Evolutionary conservation across 139 green algal species (phyloP).

Genomic region (Tetradesmus lagerheimii): DNA sequence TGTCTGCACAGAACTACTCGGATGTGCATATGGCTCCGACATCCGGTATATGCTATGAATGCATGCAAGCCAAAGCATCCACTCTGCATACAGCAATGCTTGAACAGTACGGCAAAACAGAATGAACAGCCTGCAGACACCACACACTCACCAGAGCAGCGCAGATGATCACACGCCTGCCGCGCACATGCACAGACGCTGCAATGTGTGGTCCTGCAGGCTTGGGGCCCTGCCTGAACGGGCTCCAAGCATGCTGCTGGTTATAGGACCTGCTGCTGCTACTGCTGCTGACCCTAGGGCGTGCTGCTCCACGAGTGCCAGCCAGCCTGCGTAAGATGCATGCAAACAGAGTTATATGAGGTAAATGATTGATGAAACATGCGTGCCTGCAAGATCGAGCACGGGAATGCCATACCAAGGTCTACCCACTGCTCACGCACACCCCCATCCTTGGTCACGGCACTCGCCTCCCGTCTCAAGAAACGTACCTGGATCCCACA

Average conservation of each 20-base stretch:
- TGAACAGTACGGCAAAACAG: background rate
- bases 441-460: background rate
- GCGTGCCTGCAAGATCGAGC: background rate
- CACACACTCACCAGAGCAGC: slow-evolving; percentile 35
- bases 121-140: background rate
- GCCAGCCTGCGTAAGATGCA: background rate
- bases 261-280: background rate
- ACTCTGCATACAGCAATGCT: background rate
- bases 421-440: background rate
- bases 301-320: background rate
- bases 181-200: slow-evolving; percentile 14
- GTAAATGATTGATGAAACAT: background rate
- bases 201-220: slow-evolving; percentile 32
- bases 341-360: background rate
- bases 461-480: background rate
- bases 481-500: background rate
- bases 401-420: background rate
- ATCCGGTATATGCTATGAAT: background rate
- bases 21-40: no score
- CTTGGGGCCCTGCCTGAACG: background rate
- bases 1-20: no score
- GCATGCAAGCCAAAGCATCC: background rate
- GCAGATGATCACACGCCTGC: slow-evolving; percentile 19
- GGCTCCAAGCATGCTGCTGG: slow-evolving; percentile 2
- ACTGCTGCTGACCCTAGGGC: slow-evolving; percentile 13